Evolutionary conservation across 2,329 filamentous ascomycete species (phyloP), one percentile per base, ranked within the genome.

Genomic region (Fusarium equiseti): DNA sequence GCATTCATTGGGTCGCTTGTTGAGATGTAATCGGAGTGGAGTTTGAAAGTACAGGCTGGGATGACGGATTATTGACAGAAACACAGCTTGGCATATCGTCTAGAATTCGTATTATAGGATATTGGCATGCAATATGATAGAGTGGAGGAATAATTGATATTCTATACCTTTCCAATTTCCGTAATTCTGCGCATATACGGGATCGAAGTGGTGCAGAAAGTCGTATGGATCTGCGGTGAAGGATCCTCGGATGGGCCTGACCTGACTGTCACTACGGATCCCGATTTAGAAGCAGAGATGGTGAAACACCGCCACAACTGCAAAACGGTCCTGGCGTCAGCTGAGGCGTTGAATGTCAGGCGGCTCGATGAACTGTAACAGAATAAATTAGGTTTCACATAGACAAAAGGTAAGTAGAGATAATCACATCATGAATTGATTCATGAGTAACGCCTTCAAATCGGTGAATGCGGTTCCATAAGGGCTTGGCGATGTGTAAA

Each of bases 221-320:
- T 71, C 55, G 51, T 55, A 66, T 55, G 43, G 35, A 54, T 56
- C 54, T 54, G 54, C 49, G 20, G 48, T 66, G 56, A 58, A 59
- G 46, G 52, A 38, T 38, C 35, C 35, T 38, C 35, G 35, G 12
- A 12, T 31, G 29, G 29, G 29, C 13, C 18, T 18, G 35, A 10
- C 35, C 35, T n/a, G 35, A 11, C 35, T 49, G 27, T 20, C 18
- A 48, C 40, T 53, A 55, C 35, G 18, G 35, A 38, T 70, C 70
- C 68, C 43, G 54, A 75, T 68, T 72, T 75, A 75, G 72, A 75
- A 75, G 42, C 55, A n/a, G 5, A 29, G 7, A 64, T 44, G 48
- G 54, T 71, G 55, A 69, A 56, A 68, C 71, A 72, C 68, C 44
- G 70, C 72, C 68, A 58, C 72, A 26, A 45, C 42, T 63, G 52